Base-by-base conservation (phyloP, 768 basidiomycete genomes). In the Baorangia bicolor region DNA sequence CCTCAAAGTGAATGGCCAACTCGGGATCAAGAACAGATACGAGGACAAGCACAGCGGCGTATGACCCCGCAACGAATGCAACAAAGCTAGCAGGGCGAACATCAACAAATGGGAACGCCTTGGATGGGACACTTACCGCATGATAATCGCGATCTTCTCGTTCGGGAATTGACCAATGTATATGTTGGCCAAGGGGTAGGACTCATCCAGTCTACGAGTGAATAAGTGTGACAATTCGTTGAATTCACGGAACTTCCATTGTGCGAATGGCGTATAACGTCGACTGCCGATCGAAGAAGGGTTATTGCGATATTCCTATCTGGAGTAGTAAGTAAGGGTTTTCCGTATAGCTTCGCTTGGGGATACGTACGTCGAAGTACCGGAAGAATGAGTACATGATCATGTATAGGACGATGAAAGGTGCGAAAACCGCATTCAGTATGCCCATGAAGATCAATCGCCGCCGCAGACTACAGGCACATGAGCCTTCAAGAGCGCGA, bases 331-430 rank as follows among this genome's bases (percentile, higher is more conserved):
- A 34, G 21, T 23, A 25, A 41, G 12, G 33, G 4, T 33, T 39
- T 23, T 18, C 30, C 27, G 9, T 35, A 30, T 28, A 28, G 18
- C 37, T 31, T 23, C 18, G n/a, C 33, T 33, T 38, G 12, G 38
- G 38, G 6, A 20, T 13, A 71, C 85, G 49, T 45, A 94, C 97
- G 80, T 99, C 97, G 58, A 99, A 99, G 71, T 99, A 99, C 4
- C 96, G 90, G 80, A 99, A 99, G 81, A 99, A 99, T 1, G 94
- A 98, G 70, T 97, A 99, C 86, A 98, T 92, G 38, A 98, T 73
- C 40, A 98, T 83, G 71, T 99, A 99, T 18, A 95, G 76, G 31
- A 98, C 91, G 65, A 99, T 98, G 75, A 98, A 96, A 0, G 97
- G 97, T 1, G 91, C 92, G 61, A 98, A 96, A 11, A 94, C 84